These are phyloP conservation scores for Aureobasidium subglaciale DNA, from an alignment of 2,329 filamentous ascomycete species.

Conservation along the genomic window DNA sequence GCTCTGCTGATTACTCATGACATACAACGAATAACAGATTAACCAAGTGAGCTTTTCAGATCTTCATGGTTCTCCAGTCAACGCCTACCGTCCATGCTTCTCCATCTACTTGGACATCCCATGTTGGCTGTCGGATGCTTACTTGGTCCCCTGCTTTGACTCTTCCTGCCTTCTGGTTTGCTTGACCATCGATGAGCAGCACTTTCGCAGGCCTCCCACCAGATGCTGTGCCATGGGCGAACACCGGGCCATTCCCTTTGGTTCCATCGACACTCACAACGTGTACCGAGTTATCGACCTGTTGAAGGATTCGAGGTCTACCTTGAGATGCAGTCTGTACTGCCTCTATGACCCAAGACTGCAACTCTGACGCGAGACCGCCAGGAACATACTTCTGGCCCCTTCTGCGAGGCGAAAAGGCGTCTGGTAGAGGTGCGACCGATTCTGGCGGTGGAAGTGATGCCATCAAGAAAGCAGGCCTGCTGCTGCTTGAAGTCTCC, in stretches of 20 bases:
- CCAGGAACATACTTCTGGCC: slow-evolving; percentile 43
- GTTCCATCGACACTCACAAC: slow-evolving; percentile 19
- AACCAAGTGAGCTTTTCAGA: not conserved
- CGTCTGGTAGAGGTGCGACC: slow-evolving; percentile 39
- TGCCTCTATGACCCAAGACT: slow-evolving; percentile 45
- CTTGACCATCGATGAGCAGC: slow-evolving; percentile 19
- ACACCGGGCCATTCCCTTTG: slow-evolving; percentile 12
- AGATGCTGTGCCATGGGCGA: slow-evolving; percentile 17
- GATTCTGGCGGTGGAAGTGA: slow-evolving; percentile 25
- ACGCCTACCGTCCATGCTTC: slow-evolving; percentile 34
- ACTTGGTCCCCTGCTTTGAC: slow-evolving; percentile 27
- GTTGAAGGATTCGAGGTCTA: slow-evolving; percentile 20
- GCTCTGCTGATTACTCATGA: not conserved
- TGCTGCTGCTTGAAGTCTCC: slow-evolving; percentile 21
- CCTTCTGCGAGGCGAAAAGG: slow-evolving; percentile 48
- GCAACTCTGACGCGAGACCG: slow-evolving; percentile 44
- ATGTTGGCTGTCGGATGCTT: slow-evolving; percentile 33
- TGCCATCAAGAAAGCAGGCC: slow-evolving; percentile 35
- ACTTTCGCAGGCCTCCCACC: slow-evolving; percentile 17
- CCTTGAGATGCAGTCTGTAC: slow-evolving; percentile 25
- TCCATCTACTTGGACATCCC: slow-evolving; percentile 33
- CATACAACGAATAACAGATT: not conserved
- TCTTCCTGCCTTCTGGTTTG: slow-evolving; percentile 20
- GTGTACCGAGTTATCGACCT: slow-evolving; percentile 22
- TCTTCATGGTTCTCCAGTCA: slow-evolving; percentile 31